Evolutionary conservation across 1,284 basidiomycete genomes (phyloP), one percentile per base, ranked within the genome.

Genomic region (Ceratobasidium sp.): DNA sequence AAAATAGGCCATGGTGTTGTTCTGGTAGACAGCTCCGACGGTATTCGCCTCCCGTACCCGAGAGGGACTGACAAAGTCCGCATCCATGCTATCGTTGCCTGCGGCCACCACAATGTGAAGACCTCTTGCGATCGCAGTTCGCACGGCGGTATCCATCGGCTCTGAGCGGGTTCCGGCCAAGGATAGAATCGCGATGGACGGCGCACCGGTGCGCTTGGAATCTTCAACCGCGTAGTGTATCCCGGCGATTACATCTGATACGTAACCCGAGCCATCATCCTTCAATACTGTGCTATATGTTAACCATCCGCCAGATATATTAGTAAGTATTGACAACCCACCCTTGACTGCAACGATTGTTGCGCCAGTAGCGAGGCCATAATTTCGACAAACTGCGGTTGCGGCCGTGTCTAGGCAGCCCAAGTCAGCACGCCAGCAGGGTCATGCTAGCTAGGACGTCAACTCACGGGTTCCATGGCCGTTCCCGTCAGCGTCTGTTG

Each of bases 71-170:
- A 35, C 4, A 5, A 20, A 75, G 73, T 73, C 76, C n/a, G 82
- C 82, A 72, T 83, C 82, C 76, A 80, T 79, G 79, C 85, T 84
- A 79, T 85, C 84, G 78, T 80, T 84, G 84, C 94, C 95, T 70
- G 95, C 96, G 68, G 94, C 94, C 71, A 97, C 94, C 73, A 93
- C 93, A 76, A 98, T 98, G 84, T 98, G 94, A 69, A 99, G 84
- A 62, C 96, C 96, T 49, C 78, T 75, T 27, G 86, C 85, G 68
- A 97, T 67, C 4, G 38, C 49, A 3, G 35, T n/a, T 27, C 13
- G 3, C 0, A 68, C 38, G 43, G 55, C 73, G 12, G 42, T 31
- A 47, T 73, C 73, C 3, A 73, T 22, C 0, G 68, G 43, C 8
- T 35, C 29, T 31, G 55, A 47, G 4, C 54, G 47, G 5, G 43